phyloP scores from a whole-genome alignment of 2,329 filamentous ascomycete genomes.

The Thelonectria rubi region DNA sequence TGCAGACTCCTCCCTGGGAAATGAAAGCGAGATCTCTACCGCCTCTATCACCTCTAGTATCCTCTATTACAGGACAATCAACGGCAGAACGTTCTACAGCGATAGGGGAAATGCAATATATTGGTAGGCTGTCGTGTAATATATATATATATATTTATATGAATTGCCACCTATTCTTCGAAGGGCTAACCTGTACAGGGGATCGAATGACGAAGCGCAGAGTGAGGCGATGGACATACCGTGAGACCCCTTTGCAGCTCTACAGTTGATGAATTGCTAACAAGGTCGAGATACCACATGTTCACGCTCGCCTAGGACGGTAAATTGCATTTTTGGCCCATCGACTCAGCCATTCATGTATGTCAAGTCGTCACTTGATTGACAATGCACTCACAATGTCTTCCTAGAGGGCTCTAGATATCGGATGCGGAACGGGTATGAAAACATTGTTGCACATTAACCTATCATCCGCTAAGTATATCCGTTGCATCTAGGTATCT shows the following conservation, averaged over 20 bases:
- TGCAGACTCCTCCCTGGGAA: constrained; percentile 9
- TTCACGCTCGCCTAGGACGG: constrained; percentile 63
- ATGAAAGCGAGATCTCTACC: constrained; percentile 32
- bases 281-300: constrained; percentile 18
- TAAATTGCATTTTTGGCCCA: constrained; percentile 14
- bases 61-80: constrained; percentile 43
- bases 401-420: constrained; percentile 17
- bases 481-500: constrained; percentile 9
- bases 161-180: too few relatives aligned
- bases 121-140: constrained; percentile 31
- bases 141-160: too few relatives aligned
- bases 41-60: constrained; percentile 45
- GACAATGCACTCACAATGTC: neutral
- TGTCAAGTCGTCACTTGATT: neutral
- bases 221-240: constrained; percentile 46
- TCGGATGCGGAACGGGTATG: constrained; percentile 25
- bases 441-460: neutral
- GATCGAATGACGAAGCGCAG: constrained; percentile 44
- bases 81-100: constrained; percentile 46
- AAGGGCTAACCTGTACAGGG: constrained; percentile 1
- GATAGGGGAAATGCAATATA: constrained; percentile 41
- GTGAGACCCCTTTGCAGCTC: constrained; percentile 20
- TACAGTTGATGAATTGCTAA: neutral
- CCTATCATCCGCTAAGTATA: neutral
- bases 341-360: constrained; percentile 14